phyloP scores from a whole-genome alignment of 1,284 basidiomycete genomes.

The Amylostereum areolatum region DNA sequence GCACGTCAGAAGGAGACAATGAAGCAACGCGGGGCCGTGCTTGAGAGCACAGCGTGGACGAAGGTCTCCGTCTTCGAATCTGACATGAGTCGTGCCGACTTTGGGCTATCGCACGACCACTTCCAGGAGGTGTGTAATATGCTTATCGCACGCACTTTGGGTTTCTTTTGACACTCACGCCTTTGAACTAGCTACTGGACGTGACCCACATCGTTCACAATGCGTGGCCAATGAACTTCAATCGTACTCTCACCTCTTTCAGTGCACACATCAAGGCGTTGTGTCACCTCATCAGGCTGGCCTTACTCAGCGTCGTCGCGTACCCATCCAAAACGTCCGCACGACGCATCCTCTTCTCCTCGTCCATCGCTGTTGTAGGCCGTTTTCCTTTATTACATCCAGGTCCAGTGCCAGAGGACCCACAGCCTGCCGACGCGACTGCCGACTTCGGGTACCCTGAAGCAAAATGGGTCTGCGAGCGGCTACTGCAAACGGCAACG shows the following conservation, averaged over 20 bases:
- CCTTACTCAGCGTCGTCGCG: conserved; percentile 18
- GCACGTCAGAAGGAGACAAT: conserved; percentile 13
- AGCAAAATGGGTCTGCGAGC: conserved; percentile 61
- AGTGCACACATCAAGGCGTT: conserved; percentile 27
- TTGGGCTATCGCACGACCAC: conserved; percentile 20
- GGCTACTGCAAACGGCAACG: conserved; percentile 19
- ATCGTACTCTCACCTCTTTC: conserved; percentile 28
- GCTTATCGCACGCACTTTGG: neutral
- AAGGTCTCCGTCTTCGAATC: conserved; percentile 16
- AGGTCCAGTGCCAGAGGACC: conserved; percentile 17
- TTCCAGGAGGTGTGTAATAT: conserved; percentile 20
- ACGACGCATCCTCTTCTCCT: conserved; percentile 25
- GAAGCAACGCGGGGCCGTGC: conserved; percentile 22
- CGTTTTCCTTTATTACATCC: conserved; percentile 18
- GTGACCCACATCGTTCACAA: conserved; percentile 32
- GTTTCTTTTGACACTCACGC: neutral
- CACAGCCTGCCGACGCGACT: conserved; percentile 18
- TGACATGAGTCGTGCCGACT: conserved; percentile 8
- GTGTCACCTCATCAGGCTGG: conserved; percentile 25
- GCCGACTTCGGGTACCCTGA: conserved; percentile 55
- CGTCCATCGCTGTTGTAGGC: conserved; percentile 30
- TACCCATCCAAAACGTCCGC: conserved; percentile 13
- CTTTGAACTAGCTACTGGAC: conserved; percentile 12
- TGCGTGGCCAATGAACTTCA: conserved; percentile 36
- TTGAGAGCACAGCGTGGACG: conserved; percentile 21